Evolutionary conservation across 108 stramenopile genomes (phyloP), one percentile per base, ranked within the genome.

Genomic region (Discostella stelligeroides): DNA sequence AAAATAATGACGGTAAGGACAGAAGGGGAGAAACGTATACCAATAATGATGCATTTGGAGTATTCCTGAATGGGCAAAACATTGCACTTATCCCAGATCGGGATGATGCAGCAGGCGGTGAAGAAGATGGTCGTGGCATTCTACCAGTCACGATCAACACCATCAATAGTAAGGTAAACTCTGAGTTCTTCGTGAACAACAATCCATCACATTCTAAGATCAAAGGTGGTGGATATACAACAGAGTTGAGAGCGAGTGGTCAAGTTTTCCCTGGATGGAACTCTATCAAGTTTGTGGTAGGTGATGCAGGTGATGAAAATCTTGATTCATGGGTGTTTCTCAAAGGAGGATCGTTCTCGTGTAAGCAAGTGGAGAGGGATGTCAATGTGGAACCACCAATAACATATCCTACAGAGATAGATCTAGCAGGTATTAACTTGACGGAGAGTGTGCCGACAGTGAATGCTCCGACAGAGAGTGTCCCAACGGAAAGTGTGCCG

Each of bases 51-150:
- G 58, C 60, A 8, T 70, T 70, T 34, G 69, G 40, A 14, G 60
- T 70, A 18, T 70, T 70, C 13, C 39, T 70, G 61, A 61, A 70
- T 70, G 69, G 61, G 47, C 38, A 48, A 10, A 70, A 70, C 23
- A 51, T 70, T 21, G 69, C 69, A 1, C 11, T 30, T 8, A 20
- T 70, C 40, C 59, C 69, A 14, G 43, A 60, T 43, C 41, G 58
- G 4, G 25, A 34, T 18, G 41, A 11, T 6, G 12, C 18, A 3
- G 24, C 47, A 10, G 34, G 5, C 6, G 34, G 6, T 34, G 34
- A 6, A 34, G 34, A 34, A 6, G 34, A 34, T 6, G 34, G 6
- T 34, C 34, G 34, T 3, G 34, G 3, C 3, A 34, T 34, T 34
- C 34, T 34, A 34, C 24, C 29, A 40, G 59, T 70, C 9, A 27